These are phyloP conservation scores for Podila verticillata DNA, from an alignment of 192 early-diverging fungal genomes.

Conservation along the genomic window DNA sequence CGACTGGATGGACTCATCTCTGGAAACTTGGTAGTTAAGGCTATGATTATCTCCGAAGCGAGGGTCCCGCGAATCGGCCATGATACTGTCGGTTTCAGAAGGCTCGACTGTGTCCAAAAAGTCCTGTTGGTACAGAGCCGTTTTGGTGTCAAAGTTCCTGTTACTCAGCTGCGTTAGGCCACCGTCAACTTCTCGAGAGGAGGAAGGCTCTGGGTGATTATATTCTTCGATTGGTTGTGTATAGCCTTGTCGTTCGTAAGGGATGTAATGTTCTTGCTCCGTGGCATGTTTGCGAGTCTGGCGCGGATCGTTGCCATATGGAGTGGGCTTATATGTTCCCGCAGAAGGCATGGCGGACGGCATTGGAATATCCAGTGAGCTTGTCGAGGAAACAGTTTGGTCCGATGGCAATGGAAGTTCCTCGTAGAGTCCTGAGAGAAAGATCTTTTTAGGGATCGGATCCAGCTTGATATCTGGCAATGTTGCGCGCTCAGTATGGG, in stretches of 20 bases:
- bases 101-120: neutral
- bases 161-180: slow-evolving; percentile 5
- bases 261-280: neutral
- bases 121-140: neutral
- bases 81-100: neutral
- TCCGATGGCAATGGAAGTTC: slow-evolving; percentile 12
- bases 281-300: neutral
- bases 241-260: neutral
- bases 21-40: neutral
- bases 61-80: neutral
- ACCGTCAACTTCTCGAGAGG: neutral
- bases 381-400: neutral
- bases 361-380: slow-evolving; percentile 28
- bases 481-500: slow-evolving; percentile 31
- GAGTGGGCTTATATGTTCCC: neutral
- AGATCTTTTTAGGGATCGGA: slow-evolving; percentile 20
- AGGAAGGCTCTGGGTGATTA: neutral
- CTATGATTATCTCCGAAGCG: neutral
- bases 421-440: slow-evolving; percentile 40
- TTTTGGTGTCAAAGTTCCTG: slow-evolving; percentile 18
- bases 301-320: neutral
- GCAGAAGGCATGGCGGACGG: slow-evolving; percentile 7
- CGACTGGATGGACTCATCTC: neutral
- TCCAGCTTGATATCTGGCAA: slow-evolving; percentile 35
- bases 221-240: no score